Conservation (phyloP, 139 green algal genomes). For the Picochlorum sp. region DNA sequence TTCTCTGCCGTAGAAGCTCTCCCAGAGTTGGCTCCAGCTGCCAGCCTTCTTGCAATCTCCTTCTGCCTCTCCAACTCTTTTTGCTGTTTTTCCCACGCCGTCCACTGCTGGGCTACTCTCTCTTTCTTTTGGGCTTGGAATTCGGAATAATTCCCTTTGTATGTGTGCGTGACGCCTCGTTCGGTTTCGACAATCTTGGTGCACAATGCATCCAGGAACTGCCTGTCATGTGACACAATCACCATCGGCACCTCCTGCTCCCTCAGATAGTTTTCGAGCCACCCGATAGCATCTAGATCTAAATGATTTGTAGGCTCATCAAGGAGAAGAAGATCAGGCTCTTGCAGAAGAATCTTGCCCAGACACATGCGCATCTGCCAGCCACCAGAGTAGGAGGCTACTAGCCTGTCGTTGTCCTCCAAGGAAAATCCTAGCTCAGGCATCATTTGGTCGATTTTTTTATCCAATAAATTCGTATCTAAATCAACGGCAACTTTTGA, state of each 20-base stretch:
- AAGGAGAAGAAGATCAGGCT: conserved; percentile 85
- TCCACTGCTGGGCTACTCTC: conserved; percentile 62
- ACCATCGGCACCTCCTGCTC: conserved; percentile 82
- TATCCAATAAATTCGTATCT: conserved; percentile 73
- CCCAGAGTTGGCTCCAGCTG: conserved; percentile 55
- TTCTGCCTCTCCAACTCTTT: conserved; percentile 86
- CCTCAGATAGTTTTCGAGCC: conserved; percentile 92
- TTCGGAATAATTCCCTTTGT: conserved; percentile 51
- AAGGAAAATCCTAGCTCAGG: conserved; percentile 88
- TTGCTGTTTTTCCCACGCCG: conserved; percentile 89
- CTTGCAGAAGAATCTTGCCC: conserved; percentile 95
- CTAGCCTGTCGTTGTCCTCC: conserved; percentile 82
- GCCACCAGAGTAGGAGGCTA: conserved; percentile 68
- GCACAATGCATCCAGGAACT: conserved; percentile 95
- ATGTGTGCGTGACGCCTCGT: conserved; percentile 75
- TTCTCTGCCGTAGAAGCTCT: conserved; percentile 84
- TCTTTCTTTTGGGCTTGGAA: conserved; percentile 51
- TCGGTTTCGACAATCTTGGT: conserved; percentile 97
- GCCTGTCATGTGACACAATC: conserved; percentile 92
- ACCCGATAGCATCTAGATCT: conserved; percentile 95
- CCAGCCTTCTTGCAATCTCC: conserved; percentile 63
- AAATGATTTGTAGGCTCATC: conserved; percentile 99
- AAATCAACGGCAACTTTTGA: conserved; percentile 72
- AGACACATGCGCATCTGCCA: conserved; percentile 99
- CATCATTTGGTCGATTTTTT: conserved; percentile 98